phyloP scores from a whole-genome alignment of 331 rosid genomes.

The Spiraea crenata region DNA sequence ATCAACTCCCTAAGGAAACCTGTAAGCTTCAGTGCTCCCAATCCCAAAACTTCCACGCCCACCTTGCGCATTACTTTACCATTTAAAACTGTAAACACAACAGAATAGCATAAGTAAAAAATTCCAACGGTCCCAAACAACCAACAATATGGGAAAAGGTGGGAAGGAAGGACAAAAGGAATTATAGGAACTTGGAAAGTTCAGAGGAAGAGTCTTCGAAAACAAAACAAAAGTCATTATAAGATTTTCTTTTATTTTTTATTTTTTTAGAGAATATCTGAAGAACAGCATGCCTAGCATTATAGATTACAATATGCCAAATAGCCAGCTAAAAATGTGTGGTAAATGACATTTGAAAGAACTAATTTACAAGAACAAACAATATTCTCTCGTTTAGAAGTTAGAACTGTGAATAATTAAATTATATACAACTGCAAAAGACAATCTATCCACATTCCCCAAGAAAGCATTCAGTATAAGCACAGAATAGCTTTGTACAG shows the following conservation, averaged over 20 bases:
- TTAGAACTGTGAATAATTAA: not conserved
- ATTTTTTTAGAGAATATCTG: not conserved
- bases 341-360: not conserved
- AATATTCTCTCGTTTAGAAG: not conserved
- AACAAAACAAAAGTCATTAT: not conserved
- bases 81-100: slow-evolving; percentile 50
- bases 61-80: slow-evolving; percentile 78
- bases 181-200: not conserved
- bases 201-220: not conserved
- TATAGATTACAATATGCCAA: not conserved
- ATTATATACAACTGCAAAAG: not conserved
- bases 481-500: not conserved
- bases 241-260: not conserved
- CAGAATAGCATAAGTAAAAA: slow-evolving; percentile 6
- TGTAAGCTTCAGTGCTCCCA: slow-evolving; percentile 83
- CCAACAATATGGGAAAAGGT: not conserved
- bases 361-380: not conserved
- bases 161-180: not conserved
- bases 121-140: slow-evolving; percentile 1
- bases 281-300: slow-evolving; percentile 1
- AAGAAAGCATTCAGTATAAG: not conserved
- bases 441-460: not conserved
- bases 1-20: slow-evolving; percentile 74
- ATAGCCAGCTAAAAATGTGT: not conserved
- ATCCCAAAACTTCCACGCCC: slow-evolving; percentile 77